Evolutionary conservation across 305 asterid species (phyloP).

Genomic region (Solanum hybrid): DNA sequence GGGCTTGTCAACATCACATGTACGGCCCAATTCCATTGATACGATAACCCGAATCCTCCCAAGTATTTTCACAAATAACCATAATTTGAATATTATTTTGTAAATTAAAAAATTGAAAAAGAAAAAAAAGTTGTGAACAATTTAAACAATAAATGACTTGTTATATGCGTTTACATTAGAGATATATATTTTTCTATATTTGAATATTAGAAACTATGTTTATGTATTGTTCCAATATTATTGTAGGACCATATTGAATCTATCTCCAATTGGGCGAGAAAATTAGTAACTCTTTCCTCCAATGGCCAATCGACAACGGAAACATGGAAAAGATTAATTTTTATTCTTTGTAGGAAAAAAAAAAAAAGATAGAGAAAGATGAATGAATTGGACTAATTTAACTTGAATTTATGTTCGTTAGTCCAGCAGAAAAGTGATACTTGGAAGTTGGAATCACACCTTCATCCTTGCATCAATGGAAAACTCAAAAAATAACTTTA

Average conservation of each 20-base stretch:
- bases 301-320: neutral
- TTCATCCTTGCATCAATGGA: neutral
- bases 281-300: neutral
- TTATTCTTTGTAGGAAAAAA: neutral
- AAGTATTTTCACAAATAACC: neutral
- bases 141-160: neutral
- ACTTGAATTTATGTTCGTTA: neutral
- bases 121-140: neutral
- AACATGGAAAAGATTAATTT: neutral
- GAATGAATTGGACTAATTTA: neutral
- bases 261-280: neutral
- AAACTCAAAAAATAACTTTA: neutral
- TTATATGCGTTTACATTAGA: neutral
- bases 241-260: neutral
- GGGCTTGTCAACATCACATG: slow-evolving; percentile 1
- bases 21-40: neutral
- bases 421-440: neutral
- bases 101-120: neutral
- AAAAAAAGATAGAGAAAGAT: neutral
- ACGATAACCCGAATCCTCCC: neutral
- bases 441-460: neutral
- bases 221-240: neutral
- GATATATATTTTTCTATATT: neutral
- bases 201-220: neutral
- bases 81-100: neutral